Conservation (phyloP, 345 rosid species). For the Hypericum androsaemum region DNA sequence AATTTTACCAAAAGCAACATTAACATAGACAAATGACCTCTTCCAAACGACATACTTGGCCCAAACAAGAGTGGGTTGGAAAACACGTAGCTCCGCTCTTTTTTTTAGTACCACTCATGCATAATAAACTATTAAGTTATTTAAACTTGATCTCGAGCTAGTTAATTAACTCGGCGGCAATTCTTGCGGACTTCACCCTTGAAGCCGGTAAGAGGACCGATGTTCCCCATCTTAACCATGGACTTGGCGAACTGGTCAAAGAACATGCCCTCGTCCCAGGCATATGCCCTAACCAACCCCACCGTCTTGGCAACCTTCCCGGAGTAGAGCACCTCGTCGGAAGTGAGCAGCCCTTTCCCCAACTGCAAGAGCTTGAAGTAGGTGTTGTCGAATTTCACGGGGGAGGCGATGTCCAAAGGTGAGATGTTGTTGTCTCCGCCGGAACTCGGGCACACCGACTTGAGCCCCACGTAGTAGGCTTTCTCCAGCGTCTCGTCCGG, state of each 20-base stretch:
- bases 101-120: too few species aligned
- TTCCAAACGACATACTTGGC: too few species aligned
- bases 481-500: slow-evolving; percentile 18
- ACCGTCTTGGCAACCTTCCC: slow-evolving; percentile 7
- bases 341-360: slow-evolving; percentile 24
- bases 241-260: slow-evolving; percentile 22
- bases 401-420: slow-evolving; percentile 19
- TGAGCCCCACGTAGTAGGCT: slow-evolving; percentile 15
- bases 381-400: slow-evolving; percentile 18
- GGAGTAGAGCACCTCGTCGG: slow-evolving; percentile 17
- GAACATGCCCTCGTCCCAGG: slow-evolving; percentile 16
- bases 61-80: too few species aligned
- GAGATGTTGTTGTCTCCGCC: slow-evolving; percentile 21
- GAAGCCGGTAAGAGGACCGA: slow-evolving; percentile 17
- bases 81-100: too few species aligned
- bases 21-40: too few species aligned
- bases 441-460: slow-evolving; percentile 20
- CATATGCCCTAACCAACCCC: slow-evolving; percentile 14
- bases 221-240: slow-evolving; percentile 21
- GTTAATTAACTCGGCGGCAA: slow-evolving; percentile 16
- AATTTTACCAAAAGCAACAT: too few species aligned
- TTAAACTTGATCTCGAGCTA: too few species aligned
- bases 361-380: slow-evolving; percentile 20
- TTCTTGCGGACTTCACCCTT: slow-evolving; percentile 21
- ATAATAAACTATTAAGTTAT: too few species aligned